Conservation (phyloP, 768 basidiomycete genomes). For the Lyophyllum semitale region DNA sequence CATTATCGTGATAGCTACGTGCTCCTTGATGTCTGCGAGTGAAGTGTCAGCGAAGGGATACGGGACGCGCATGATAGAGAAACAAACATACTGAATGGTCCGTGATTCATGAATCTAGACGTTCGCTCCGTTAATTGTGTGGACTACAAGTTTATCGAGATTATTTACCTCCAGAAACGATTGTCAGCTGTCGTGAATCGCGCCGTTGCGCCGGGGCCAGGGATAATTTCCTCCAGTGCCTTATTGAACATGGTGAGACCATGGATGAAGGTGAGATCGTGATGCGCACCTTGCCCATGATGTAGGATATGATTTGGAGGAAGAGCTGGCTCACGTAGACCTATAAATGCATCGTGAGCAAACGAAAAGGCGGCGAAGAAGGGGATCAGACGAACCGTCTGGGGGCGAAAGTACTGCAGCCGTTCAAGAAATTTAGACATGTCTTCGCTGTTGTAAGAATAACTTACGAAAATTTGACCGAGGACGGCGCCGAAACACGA, state of each 20-base stretch:
- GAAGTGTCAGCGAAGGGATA: neutral
- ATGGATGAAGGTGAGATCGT: neutral
- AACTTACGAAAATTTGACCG: slow-evolving; percentile 36
- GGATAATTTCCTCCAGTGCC: slow-evolving; percentile 32
- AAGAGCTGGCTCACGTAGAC: slow-evolving; percentile 41
- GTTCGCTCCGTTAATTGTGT: neutral
- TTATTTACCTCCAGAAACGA: slow-evolving; percentile 36
- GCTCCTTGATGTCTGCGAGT: slow-evolving; percentile 39
- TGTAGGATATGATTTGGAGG: slow-evolving; percentile 44
- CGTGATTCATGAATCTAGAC: slow-evolving; percentile 46
- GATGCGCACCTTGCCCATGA: slow-evolving; percentile 37
- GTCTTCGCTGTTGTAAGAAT: neutral
- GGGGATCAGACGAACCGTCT: slow-evolving; percentile 23
- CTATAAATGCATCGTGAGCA: slow-evolving; percentile 6
- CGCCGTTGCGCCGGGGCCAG: slow-evolving; percentile 22
- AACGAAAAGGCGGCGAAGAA: neutral
- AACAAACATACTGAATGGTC: slow-evolving; percentile 50
- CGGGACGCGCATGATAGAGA: neutral
- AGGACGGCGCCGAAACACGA: slow-evolving; percentile 45
- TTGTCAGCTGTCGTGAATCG: slow-evolving; percentile 26
- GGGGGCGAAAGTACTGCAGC: slow-evolving; percentile 40
- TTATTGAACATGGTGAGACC: slow-evolving; percentile 1
- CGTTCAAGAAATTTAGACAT: neutral
- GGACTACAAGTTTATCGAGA: neutral
- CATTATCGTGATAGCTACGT: slow-evolving; percentile 58